Evolutionary conservation across 164 flowering plant species (phyloP), one percentile per base, ranked within the genome.

Genomic region (Malania oleifera): DNA sequence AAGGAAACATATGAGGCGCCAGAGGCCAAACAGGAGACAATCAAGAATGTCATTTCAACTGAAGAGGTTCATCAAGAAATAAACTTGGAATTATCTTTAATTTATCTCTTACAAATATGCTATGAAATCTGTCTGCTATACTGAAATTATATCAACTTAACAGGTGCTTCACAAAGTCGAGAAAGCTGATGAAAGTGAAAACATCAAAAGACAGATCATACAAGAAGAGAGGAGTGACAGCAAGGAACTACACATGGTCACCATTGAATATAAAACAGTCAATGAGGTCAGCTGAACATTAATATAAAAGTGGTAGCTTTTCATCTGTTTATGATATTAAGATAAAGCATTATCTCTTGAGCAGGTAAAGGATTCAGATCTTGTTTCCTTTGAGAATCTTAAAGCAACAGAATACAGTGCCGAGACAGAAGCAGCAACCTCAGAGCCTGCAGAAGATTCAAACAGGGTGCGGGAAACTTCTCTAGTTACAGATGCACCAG

Each of bases 1-100:
- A 56, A 22, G 23, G 63, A 45, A 38, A 24, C 3, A 26, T 15
- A 41, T 15, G 65, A 54, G 60, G 60, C 68, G 51, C 37, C 31
- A 28, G 63, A 29, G 19, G 25, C 51, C 34, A 35, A 31, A 20
- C 31, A 25, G 27, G 45, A 55, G 34, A 47, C 28, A n/a, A 59
- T 9, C 20, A 54, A 48, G 66, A 40, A 40, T 43, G 22, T n/a
- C 55, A 67, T 62, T 22, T 22, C 54, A 24, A 43, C 52, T 18
- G 63, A 39, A 55, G 59, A 64, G 76, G 76, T 77, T 8, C 48
- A 63, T 27, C 28, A 24, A 23, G 28, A 37, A 27, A 55, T 56
- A 55, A 50, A 60, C 50, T 15, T 58, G 18, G 28, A 27, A 9
- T 52, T 44, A 25, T 14, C 52, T 39, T 37, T 37, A 24, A 38